Conservation (phyloP, 805 yeast genomes). For the Sungouiozyma intestinalis region DNA sequence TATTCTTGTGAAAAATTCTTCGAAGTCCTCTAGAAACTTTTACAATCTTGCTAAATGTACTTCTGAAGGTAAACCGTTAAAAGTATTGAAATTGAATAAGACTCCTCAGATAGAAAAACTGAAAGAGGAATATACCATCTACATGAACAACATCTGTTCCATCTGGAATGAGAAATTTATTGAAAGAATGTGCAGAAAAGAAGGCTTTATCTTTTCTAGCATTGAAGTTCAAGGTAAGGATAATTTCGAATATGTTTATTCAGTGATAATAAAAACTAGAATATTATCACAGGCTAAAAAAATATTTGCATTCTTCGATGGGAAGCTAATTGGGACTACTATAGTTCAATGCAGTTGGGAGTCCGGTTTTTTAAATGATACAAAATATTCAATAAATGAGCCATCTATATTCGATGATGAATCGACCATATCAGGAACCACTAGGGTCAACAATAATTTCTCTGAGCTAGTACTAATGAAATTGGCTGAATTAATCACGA, state of each 20-base stretch:
- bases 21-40: not conserved
- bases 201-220: constrained; percentile 13
- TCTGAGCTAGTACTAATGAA: not conserved
- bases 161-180: constrained; percentile 22
- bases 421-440: not conserved
- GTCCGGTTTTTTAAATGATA: not conserved
- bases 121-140: not conserved
- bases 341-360: constrained; percentile 18
- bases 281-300: constrained; percentile 15
- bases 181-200: constrained; percentile 15
- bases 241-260: constrained; percentile 10
- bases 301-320: constrained; percentile 16
- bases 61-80: not conserved
- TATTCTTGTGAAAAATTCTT: not conserved
- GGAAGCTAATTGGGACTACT: constrained; percentile 22
- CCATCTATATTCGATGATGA: not conserved
- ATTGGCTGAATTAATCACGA: not conserved
- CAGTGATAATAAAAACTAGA: constrained; percentile 18
- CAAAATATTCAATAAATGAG: not conserved
- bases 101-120: too few relatives aligned
- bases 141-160: constrained; percentile 8
- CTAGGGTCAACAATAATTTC: not conserved
- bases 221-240: constrained; percentile 13
- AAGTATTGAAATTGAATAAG: not conserved
- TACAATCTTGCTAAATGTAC: not conserved